These are phyloP conservation scores for Nicotiana tabacum DNA, from an alignment of 257 asterid genomes.

Conservation along the genomic window DNA sequence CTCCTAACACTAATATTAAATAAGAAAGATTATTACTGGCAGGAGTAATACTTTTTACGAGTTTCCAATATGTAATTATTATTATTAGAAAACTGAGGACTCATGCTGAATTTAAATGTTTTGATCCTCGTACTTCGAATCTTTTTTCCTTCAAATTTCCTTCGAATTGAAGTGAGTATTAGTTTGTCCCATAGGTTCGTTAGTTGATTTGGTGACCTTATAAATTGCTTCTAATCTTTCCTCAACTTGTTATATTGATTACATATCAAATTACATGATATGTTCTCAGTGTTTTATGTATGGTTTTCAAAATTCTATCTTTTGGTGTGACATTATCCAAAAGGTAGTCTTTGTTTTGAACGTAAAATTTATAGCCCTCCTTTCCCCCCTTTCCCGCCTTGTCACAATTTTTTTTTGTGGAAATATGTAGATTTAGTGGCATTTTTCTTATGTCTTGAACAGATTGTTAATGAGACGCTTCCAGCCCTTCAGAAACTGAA, in stretches of 20 bases:
- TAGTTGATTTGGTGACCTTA: neutral
- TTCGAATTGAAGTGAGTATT: neutral
- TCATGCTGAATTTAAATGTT: neutral
- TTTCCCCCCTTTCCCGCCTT: neutral
- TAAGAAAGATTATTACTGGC: neutral
- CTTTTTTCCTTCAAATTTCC: neutral
- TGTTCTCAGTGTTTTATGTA: neutral
- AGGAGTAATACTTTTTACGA: neutral
- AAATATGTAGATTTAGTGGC: neutral
- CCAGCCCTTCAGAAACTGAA: slow-evolving; percentile 81
- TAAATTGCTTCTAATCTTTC: neutral
- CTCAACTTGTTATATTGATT: neutral
- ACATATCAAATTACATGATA: neutral
- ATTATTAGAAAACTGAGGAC: neutral
- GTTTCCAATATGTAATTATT: neutral
- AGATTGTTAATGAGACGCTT: slow-evolving; percentile 92
- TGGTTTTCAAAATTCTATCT: neutral
- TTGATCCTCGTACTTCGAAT: neutral
- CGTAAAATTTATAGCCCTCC: neutral
- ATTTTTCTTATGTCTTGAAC: slow-evolving; percentile 16
- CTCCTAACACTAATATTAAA: neutral
- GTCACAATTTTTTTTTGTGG: neutral
- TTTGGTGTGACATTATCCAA: neutral
- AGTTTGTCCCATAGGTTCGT: neutral
- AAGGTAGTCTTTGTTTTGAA: neutral